Conservation (phyloP, 148 eudicot genomes). For the Silene conica region DNA sequence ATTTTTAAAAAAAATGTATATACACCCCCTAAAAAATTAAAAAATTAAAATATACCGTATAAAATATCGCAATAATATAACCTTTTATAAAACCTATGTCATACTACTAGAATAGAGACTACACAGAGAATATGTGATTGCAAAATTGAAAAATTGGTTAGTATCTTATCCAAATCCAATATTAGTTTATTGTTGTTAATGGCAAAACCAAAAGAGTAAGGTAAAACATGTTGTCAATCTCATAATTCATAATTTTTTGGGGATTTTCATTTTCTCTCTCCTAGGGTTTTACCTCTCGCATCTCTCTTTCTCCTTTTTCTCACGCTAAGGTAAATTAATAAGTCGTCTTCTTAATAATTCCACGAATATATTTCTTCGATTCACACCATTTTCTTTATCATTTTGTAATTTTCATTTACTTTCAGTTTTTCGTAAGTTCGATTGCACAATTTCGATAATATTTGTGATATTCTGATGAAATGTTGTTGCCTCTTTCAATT, state of each 20-base stretch:
- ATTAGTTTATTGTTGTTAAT: too few species aligned
- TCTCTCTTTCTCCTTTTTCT: neutral
- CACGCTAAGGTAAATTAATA: neutral
- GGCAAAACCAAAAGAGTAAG: too few species aligned
- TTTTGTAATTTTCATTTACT: neutral
- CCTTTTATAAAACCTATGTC: too few species aligned
- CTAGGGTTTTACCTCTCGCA: constrained; percentile 7
- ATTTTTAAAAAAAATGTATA: too few species aligned
- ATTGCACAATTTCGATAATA: neutral
- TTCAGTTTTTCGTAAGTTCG: neutral
- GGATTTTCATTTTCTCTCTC: constrained; percentile 15
- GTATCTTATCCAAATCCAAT: too few species aligned
- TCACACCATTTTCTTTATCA: neutral
- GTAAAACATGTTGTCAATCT: neutral
- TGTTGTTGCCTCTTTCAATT: neutral
- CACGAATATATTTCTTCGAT: neutral
- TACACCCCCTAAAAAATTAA: too few species aligned
- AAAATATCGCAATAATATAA: too few species aligned
- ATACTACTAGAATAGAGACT: too few species aligned
- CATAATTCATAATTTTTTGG: neutral
- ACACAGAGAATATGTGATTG: too few species aligned
- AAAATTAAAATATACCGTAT: too few species aligned
- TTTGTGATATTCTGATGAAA: neutral
- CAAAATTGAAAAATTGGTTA: too few species aligned
- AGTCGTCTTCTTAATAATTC: neutral